A percentile compares a stretch with the other conserved stretches of the same genome.
phyloP scores from a whole-genome alignment of 2,329 filamentous ascomycete species.

The Talaromyces piceae region DNA sequence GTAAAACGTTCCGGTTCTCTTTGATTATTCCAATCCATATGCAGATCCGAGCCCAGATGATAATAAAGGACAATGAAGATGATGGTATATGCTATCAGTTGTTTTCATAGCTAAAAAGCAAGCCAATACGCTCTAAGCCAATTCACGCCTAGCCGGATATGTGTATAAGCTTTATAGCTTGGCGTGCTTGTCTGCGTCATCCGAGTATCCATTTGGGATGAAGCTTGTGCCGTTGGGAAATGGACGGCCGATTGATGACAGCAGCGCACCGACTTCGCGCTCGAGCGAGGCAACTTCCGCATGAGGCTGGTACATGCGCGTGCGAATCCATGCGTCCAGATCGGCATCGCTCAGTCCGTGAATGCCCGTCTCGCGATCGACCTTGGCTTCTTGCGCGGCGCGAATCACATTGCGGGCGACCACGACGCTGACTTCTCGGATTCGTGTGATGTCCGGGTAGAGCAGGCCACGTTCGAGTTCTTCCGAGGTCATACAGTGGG shows the following conservation, averaged over 20 bases:
- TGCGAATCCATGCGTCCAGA: constrained; percentile 42
- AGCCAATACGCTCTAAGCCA: not conserved
- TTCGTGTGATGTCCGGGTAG: constrained; percentile 85
- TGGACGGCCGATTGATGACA: constrained; percentile 24
- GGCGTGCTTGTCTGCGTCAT: not conserved
- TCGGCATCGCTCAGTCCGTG: constrained; percentile 36
- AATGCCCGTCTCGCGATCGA: constrained; percentile 45
- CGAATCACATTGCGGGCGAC: constrained; percentile 93
- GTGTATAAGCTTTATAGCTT: no score
- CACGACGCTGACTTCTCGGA: constrained; percentile 78
- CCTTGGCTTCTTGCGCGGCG: constrained; percentile 73
- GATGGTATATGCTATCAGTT: not conserved
- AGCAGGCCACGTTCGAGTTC: constrained; percentile 79
- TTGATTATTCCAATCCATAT: not conserved
- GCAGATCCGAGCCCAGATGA: not conserved
- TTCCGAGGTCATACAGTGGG: constrained; percentile 68
- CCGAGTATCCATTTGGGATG: not conserved
- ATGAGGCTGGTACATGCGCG: constrained; percentile 44
- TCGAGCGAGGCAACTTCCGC: constrained; percentile 40
- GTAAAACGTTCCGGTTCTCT: not conserved
- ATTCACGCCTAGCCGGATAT: not conserved
- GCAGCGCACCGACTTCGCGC: constrained; percentile 38
- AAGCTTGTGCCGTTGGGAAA: not conserved
- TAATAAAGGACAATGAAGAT: no score
- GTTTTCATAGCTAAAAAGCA: not conserved